These are phyloP conservation scores for Nissolia schottii DNA, from an alignment of 306 rosid species.

Conservation along the genomic window DNA sequence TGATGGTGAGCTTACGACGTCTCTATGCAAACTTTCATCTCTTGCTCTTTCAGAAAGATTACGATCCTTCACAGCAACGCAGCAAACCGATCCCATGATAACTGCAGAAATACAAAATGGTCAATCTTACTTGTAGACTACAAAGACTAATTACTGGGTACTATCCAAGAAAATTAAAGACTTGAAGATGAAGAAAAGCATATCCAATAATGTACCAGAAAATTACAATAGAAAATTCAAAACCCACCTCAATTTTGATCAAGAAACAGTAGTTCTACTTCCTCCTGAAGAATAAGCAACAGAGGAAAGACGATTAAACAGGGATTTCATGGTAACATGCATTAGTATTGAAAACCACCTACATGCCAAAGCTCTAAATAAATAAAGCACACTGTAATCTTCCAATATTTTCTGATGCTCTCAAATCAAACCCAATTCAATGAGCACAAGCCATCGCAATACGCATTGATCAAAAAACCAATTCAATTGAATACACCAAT, in stretches of 20 bases:
- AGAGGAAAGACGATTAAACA: not conserved
- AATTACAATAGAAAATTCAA: conserved; percentile 11
- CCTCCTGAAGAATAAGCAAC: conserved; percentile 30
- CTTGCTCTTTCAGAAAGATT: conserved; percentile 28
- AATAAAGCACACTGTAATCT: not conserved
- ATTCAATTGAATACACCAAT: not conserved
- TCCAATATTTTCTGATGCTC: not conserved
- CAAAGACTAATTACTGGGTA: not conserved
- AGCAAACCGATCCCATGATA: conserved; percentile 60
- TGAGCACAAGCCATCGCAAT: not conserved
- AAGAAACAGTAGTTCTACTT: conserved; percentile 13
- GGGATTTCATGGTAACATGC: not conserved
- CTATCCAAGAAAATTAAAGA: not conserved
- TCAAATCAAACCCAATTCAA: conserved; percentile 2
- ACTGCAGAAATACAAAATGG: conserved; percentile 19
- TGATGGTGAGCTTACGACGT: conserved; percentile 55
- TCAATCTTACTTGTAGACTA: conserved; percentile 1
- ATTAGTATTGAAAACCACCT: not conserved
- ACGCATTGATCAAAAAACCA: not conserved
- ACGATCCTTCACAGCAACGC: conserved; percentile 46
- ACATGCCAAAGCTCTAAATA: not conserved
- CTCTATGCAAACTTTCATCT: conserved; percentile 42
- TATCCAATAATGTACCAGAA: not conserved
- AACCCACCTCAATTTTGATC: conserved; percentile 23
- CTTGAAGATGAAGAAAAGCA: not conserved